A percentile compares a stretch with the other conserved stretches of the same genome.
Conservation (phyloP, 2,329 filamentous ascomycete genomes). For the Trichoderma guizhouense region DNA sequence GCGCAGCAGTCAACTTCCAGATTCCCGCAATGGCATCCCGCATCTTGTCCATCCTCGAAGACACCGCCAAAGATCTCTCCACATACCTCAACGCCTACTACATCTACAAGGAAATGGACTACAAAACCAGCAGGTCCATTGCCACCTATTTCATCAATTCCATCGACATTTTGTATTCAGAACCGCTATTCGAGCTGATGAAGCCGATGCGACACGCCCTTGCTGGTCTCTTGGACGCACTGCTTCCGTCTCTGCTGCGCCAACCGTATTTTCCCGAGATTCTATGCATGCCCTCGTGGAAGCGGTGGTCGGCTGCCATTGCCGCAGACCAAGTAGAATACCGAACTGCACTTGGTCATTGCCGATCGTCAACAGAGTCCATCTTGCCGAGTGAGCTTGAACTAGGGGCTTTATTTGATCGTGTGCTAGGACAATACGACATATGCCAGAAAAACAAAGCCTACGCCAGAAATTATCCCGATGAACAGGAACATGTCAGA, state of each 20-base stretch:
- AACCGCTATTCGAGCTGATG: slow-evolving; percentile 26
- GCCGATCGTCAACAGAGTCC: slow-evolving; percentile 9
- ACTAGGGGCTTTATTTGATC: slow-evolving; percentile 6
- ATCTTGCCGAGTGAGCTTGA: slow-evolving; percentile 12
- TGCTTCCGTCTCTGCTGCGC: slow-evolving; percentile 25
- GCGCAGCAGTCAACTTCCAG: slow-evolving; percentile 30
- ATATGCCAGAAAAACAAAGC: background rate
- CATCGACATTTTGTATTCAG: slow-evolving; percentile 29
- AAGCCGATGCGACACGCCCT: slow-evolving; percentile 32
- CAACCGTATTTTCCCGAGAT: slow-evolving; percentile 26
- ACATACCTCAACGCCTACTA: slow-evolving; percentile 21
- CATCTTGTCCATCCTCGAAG: slow-evolving; percentile 29
- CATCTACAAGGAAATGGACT: slow-evolving; percentile 20
- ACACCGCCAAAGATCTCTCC: slow-evolving; percentile 26
- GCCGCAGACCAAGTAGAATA: slow-evolving; percentile 29
- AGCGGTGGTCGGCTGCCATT: slow-evolving; percentile 24
- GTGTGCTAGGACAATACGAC: background rate
- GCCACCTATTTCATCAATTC: slow-evolving; percentile 29
- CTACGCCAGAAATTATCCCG: too few relatives aligned
- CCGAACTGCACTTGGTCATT: slow-evolving; percentile 22
- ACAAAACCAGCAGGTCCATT: slow-evolving; percentile 24
- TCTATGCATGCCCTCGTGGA: slow-evolving; percentile 27
- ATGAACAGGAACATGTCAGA: too few relatives aligned
- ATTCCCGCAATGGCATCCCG: slow-evolving; percentile 28
- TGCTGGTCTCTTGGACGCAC: slow-evolving; percentile 30